phyloP scores from a whole-genome alignment of 495 filamentous ascomycete species.

The Podospora didyma region DNA sequence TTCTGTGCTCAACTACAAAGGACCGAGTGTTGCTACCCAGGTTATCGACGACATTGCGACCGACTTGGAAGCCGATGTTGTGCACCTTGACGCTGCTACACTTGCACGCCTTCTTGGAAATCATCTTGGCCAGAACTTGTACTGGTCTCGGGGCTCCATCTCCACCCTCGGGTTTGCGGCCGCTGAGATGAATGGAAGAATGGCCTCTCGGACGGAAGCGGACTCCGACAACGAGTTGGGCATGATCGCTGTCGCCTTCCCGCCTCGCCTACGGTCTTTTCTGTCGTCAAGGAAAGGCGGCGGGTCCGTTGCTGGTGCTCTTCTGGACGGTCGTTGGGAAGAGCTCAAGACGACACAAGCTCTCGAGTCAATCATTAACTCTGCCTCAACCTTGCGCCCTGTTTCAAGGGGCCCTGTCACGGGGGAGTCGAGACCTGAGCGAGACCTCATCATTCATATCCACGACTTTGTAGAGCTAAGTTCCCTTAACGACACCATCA shows the following conservation, averaged over 20 bases:
- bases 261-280: conserved; percentile 21
- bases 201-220: conserved; percentile 9
- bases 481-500: conserved; percentile 55
- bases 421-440: conserved; percentile 5
- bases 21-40: conserved; percentile 23
- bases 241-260: conserved; percentile 19
- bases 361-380: conserved; percentile 34
- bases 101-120: conserved; percentile 73
- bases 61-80: conserved; percentile 64
- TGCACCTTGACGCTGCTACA: conserved; percentile 74
- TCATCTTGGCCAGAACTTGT: conserved; percentile 61
- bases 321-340: conserved; percentile 35
- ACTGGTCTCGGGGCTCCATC: conserved; percentile 38
- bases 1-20: conserved; percentile 32
- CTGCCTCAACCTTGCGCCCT: conserved; percentile 23
- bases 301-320: background rate
- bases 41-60: conserved; percentile 49
- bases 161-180: conserved; percentile 64
- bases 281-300: conserved; percentile 9
- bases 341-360: conserved; percentile 39
- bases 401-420: background rate
- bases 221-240: conserved; percentile 18
- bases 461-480: conserved; percentile 76
- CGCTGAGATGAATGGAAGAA: conserved; percentile 38
- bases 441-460: conserved; percentile 64